Evolutionary conservation across 2,329 filamentous ascomycete species (phyloP).

Genomic region (Setomelanomma holmii): DNA sequence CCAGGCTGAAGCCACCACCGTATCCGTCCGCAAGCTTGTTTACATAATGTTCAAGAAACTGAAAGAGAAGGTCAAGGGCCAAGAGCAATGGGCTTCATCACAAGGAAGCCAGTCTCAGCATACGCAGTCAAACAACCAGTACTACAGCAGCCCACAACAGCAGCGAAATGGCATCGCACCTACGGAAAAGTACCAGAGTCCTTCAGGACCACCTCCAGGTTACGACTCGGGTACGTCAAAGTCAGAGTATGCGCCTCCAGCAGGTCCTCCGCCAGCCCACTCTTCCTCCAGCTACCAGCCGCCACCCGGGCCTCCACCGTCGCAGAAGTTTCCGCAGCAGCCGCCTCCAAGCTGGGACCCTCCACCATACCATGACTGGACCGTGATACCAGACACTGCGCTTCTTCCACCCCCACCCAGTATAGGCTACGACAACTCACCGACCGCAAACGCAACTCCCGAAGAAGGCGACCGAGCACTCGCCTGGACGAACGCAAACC

Average conservation of each 20-base stretch:
- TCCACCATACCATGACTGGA: conserved; percentile 74
- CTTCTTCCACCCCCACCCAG: conserved; percentile 76
- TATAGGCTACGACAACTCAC: conserved; percentile 70
- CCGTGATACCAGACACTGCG: conserved; percentile 74
- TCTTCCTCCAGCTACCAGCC: conserved; percentile 18
- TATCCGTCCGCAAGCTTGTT: too few species aligned
- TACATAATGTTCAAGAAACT: conserved; percentile 45
- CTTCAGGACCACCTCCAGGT: conserved; percentile 41
- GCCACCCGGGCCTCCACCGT: conserved; percentile 30
- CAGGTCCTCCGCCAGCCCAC: conserved; percentile 27
- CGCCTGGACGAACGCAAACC: conserved; percentile 69
- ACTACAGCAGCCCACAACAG: conserved; percentile 22
- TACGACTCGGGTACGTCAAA: conserved; percentile 11
- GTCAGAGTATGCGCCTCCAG: conserved; percentile 30
- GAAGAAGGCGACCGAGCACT: conserved; percentile 70
- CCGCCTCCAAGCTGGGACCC: conserved; percentile 51
- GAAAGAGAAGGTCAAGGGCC: conserved; percentile 43
- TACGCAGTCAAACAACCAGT: conserved; percentile 33
- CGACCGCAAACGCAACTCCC: conserved; percentile 72
- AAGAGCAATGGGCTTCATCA: too few species aligned
- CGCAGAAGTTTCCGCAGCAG: conserved; percentile 34
- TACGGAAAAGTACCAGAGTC: conserved; percentile 37
- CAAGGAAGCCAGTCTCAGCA: conserved; percentile 26
- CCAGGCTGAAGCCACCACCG: too few species aligned
- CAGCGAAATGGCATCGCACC: conserved; percentile 22